These are phyloP conservation scores for Camellia lanceoleosa DNA, from an alignment of 148 eudicot genomes.

Conservation along the genomic window DNA sequence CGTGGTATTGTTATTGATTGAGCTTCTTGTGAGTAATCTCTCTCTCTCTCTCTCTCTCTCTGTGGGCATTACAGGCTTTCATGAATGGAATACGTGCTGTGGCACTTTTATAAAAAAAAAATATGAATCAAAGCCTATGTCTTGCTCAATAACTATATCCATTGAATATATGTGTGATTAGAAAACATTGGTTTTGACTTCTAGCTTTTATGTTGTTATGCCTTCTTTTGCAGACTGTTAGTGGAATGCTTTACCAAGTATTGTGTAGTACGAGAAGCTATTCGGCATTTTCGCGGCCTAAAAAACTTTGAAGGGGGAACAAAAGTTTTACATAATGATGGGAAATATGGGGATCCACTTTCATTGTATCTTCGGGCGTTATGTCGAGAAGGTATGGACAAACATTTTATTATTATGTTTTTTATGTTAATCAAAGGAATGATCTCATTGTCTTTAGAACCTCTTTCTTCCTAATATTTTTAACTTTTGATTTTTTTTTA, in stretches of 20 bases:
- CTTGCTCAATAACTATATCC: not conserved
- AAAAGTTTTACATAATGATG: conserved; percentile 60
- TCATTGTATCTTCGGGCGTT: conserved; percentile 93
- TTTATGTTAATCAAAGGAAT: not conserved
- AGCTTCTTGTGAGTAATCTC: not conserved
- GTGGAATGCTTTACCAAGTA: conserved; percentile 97
- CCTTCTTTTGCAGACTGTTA: conserved; percentile 56
- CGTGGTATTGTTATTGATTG: not conserved
- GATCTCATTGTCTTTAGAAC: not conserved
- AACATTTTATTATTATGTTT: not conserved
- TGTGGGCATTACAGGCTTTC: too few species aligned
- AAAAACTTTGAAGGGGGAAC: conserved; percentile 74
- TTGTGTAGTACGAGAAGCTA: conserved; percentile 83
- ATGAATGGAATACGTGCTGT: too few species aligned
- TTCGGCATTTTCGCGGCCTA: conserved; percentile 91
- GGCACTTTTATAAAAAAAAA: too few species aligned
- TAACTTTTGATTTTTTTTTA: not conserved
- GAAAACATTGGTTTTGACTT: conserved; percentile 3
- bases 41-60: not conserved
- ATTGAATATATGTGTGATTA: not conserved
- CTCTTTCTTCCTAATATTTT: not conserved
- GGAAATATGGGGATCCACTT: conserved; percentile 90
- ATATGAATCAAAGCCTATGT: not conserved
- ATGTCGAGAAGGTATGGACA: conserved; percentile 77
- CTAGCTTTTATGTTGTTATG: not conserved